Conservation (phyloP, 352 stramenopile species). For the Phytophthora cajani region DNA sequence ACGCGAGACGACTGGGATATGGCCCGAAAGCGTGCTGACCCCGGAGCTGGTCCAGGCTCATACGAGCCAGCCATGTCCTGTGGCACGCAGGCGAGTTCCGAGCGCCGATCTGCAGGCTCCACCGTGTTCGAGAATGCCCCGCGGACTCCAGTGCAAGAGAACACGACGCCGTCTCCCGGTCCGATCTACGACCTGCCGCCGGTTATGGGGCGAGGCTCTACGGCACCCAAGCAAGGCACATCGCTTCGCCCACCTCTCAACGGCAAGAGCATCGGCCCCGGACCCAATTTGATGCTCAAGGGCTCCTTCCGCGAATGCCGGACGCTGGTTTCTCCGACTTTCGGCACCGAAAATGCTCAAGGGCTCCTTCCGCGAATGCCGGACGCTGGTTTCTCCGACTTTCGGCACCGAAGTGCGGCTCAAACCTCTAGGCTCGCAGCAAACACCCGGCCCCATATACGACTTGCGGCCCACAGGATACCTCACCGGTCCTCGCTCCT, state of each 20-base stretch:
- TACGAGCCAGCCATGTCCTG: constrained; percentile 70
- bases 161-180: constrained; percentile 70
- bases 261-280: constrained; percentile 61
- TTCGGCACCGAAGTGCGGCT: constrained; percentile 76
- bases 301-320: constrained; percentile 54
- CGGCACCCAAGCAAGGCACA: constrained; percentile 69
- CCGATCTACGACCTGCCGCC: constrained; percentile 79
- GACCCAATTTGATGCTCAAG: constrained; percentile 71
- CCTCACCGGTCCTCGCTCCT: constrained; percentile 51
- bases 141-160: constrained; percentile 48
- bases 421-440: constrained; percentile 27
- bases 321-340: constrained; percentile 67
- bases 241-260: constrained; percentile 60
- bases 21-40: constrained; percentile 60
- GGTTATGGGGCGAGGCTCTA: constrained; percentile 44
- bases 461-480: constrained; percentile 71
- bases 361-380: constrained; percentile 52
- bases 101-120: constrained; percentile 51
- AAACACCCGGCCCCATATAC: constrained; percentile 73
- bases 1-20: constrained; percentile 85
- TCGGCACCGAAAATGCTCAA: constrained; percentile 78
- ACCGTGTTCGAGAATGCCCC: constrained; percentile 76
- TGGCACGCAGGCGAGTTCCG: constrained; percentile 63
- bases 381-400: constrained; percentile 61
- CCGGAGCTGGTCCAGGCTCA: constrained; percentile 70